These are phyloP conservation scores for Saccharum hybrid DNA, from an alignment of 202 grass and related monocot species.

Conservation along the genomic window DNA sequence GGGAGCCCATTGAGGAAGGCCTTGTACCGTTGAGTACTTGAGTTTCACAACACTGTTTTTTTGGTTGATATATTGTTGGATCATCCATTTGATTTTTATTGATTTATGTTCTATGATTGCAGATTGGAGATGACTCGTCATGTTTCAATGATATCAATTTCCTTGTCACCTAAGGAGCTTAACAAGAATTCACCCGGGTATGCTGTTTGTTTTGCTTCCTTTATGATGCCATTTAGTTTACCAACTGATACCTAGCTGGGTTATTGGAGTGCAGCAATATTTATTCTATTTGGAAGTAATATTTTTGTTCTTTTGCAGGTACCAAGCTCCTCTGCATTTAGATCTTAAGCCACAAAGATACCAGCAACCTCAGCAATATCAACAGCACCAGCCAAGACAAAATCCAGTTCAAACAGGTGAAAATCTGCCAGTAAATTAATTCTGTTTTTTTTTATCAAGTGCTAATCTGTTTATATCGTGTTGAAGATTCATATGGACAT, in stretches of 20 bases:
- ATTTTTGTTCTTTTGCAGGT: constrained; percentile 50
- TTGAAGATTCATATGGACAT: constrained; percentile 76
- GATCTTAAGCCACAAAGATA: constrained; percentile 74
- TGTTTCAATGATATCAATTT: constrained; percentile 98
- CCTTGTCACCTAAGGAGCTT: constrained; percentile 74
- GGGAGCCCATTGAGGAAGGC: constrained; percentile 98
- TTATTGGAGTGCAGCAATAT: neutral
- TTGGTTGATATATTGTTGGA: constrained; percentile 22
- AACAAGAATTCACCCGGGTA: constrained; percentile 81
- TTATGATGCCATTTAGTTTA: neutral
- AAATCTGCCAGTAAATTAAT: constrained; percentile 12
- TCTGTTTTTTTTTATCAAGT: constrained; percentile 3
- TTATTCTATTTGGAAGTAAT: constrained; percentile 16
- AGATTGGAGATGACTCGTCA: constrained; percentile 97
- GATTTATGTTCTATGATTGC: constrained; percentile 39
- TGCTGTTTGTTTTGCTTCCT: constrained; percentile 29
- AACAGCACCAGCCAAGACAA: constrained; percentile 78
- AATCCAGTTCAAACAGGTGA: constrained; percentile 62
- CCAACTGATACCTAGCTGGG: neutral
- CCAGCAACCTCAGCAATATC: constrained; percentile 77
- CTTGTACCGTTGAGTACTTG: constrained; percentile 99
- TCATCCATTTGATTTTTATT: constrained; percentile 2
- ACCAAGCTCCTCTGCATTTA: constrained; percentile 81
- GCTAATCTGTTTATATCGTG: constrained; percentile 36
- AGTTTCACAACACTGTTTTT: constrained; percentile 50